Evolutionary conservation across 176 grass and related monocot genomes (phyloP), one percentile per base, ranked within the genome.

Genomic region (Leersia perrieri): DNA sequence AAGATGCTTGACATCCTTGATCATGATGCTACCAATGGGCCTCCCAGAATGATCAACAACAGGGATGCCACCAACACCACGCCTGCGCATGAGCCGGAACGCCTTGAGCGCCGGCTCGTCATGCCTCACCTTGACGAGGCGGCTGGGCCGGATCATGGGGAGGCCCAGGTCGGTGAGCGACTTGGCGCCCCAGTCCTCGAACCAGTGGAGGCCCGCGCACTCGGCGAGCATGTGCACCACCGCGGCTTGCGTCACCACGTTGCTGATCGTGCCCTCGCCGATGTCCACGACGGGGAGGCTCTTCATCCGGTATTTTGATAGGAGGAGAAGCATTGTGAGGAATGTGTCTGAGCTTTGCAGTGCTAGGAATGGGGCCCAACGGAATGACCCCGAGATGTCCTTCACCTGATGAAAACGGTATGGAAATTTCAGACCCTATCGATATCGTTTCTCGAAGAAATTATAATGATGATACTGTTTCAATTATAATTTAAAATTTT

Each of bases 231-330:
- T 99, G 86, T 99, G 96, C 84, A 99, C 82, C 3, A 99, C 93
- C 18, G 89, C 89, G 22, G 87, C 90, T 80, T 99, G 93, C 5
- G 93, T 99, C 76, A 95, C 66, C 40, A 99, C 82, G 86, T 99
- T 99, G 81, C 79, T 92, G 82, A 99, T 91, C 77, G 88, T 91
- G 72, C 96, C 96, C 69, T 93, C 84, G 25, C 84, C 89, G 64
- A 95, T 87, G 91, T 99, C 89, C 28, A 99, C 96, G 14, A 99
- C 93, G 4, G 96, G 96, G 35, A 99, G 93, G 82, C 93, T 99
- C 84, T 99, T 99, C 93, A 99, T 89, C 77, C 96, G 85, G 75
- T 99, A 95, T 76, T 99, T 95, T 11, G 96, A 99, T 65, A 99
- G 85, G 66, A 99, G 84, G 57, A 99, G 72, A 66, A 99, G 77